These are phyloP conservation scores for Clausena lansium DNA, from an alignment of 345 rosid genomes.

Conservation along the genomic window DNA sequence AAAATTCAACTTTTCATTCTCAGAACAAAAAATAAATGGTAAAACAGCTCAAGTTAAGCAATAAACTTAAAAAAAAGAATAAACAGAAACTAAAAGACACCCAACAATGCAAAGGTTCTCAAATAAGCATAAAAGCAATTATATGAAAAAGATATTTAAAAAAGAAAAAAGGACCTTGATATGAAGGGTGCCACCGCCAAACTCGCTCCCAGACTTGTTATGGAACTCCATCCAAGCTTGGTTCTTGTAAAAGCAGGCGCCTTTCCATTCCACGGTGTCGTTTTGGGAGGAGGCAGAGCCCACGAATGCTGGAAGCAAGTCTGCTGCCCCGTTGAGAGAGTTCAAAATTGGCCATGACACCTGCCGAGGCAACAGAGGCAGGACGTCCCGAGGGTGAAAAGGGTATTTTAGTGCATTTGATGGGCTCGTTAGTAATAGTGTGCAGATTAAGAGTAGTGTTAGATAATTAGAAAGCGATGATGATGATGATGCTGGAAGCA, in stretches of 20 bases:
- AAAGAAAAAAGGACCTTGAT: slow-evolving; percentile 46
- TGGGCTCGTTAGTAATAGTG: not conserved
- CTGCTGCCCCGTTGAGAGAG: slow-evolving; percentile 55
- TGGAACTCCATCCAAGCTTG: slow-evolving; percentile 89
- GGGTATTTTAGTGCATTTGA: slow-evolving; percentile 35
- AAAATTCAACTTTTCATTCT: not conserved
- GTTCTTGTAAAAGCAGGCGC: slow-evolving; percentile 83
- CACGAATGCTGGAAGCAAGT: slow-evolving; percentile 79
- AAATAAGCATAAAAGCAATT: not conserved
- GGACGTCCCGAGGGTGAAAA: slow-evolving; percentile 68
- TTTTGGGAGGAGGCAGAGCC: slow-evolving; percentile 67
- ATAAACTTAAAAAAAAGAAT: not conserved
- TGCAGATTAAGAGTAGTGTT: not conserved
- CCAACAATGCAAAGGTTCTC: not conserved
- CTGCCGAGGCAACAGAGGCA: slow-evolving; percentile 72
- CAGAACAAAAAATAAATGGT: not conserved
- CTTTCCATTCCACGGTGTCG: slow-evolving; percentile 63
- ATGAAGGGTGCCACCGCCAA: slow-evolving; percentile 93
- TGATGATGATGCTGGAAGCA: not conserved
- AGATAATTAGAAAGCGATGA: not conserved
- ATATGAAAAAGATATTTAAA: no score
- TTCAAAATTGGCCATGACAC: slow-evolving; percentile 82
- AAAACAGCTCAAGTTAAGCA: not conserved
- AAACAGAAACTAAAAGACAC: not conserved
- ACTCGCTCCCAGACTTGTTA: slow-evolving; percentile 68